Evolutionary conservation across 805 yeast species (phyloP).

Genomic region (Sugiyamaella valdiviana): DNA sequence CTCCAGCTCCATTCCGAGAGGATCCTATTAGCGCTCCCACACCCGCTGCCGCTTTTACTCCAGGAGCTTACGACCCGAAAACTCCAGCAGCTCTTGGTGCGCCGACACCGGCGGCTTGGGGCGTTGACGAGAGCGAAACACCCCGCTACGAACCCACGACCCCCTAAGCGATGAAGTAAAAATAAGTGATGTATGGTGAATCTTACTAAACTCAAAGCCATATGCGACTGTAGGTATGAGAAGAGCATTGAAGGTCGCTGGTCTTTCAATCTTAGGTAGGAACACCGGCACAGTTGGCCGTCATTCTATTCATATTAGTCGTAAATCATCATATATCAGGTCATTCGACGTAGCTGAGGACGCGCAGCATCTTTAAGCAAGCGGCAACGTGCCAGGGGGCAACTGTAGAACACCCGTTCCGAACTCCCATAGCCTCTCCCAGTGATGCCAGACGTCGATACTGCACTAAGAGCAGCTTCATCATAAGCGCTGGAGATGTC

Average conservation of each 20-base stretch:
- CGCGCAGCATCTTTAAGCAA: slow-evolving; percentile 24
- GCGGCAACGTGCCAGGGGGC: slow-evolving; percentile 38
- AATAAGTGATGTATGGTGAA: slow-evolving; percentile 9
- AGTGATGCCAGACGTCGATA: slow-evolving; percentile 33
- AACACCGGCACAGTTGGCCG: not conserved
- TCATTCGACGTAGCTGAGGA: slow-evolving; percentile 7
- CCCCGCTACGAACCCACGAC: slow-evolving; percentile 27
- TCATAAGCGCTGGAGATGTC: slow-evolving; percentile 18
- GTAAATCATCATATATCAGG: not conserved
- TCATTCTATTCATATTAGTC: not conserved
- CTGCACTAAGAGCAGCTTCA: slow-evolving; percentile 32
- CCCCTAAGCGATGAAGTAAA: no score
- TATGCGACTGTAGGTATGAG: no score
- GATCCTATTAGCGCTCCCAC: slow-evolving; percentile 29
- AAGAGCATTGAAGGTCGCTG: no score
- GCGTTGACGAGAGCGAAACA: slow-evolving; percentile 28
- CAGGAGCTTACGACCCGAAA: slow-evolving; percentile 34
- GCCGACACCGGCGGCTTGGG: slow-evolving; percentile 32
- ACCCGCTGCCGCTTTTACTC: slow-evolving; percentile 33
- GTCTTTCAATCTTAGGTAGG: not conserved
- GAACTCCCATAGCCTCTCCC: slow-evolving; percentile 32
- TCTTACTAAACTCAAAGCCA: no score
- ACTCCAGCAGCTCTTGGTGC: slow-evolving; percentile 31
- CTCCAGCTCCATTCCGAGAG: slow-evolving; percentile 32
- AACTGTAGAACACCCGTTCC: slow-evolving; percentile 23